Evolutionary conservation across 2,329 filamentous ascomycete genomes (phyloP), one percentile per base, ranked within the genome.

Genomic region (Ascochyta rabiei): DNA sequence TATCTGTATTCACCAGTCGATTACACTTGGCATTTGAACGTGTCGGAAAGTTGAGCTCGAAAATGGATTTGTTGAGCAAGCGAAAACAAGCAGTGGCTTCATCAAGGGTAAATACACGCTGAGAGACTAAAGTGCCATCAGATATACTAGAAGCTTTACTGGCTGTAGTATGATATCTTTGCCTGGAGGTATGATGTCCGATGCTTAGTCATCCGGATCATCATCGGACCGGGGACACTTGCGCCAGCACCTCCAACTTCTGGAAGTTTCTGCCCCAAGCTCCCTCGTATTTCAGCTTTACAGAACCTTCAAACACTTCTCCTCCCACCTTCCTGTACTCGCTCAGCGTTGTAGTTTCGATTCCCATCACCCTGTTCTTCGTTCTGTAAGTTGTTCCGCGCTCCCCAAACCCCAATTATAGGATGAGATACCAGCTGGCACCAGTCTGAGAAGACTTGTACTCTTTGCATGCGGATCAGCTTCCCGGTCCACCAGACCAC

Each of bases 381-480:
- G 15, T 31, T 41, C 35, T 12, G 52, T 55, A 50, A 55, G 52
- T 55, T 4, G 26, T 9, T 16, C 18, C 13, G 24, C 30, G 19
- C 41, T 18, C 18, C 44, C 45, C 12, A 19, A 24, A 18, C 33
- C 26, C 44, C 16, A 30, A 53, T 66, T 51, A 53, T 61, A 68
- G 83, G 84, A 86, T 85, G 84, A 86, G 82, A 71, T 73, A 71
- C 77, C 76, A 81, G 84, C 84, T 87, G 84, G 84, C 84, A 87
- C 84, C 84, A 86, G 84, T 83, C 84, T 80, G 77, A 86, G 79
- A 82, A 81, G 81, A 83, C 77, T 84, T 83, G 81, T 84, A 81
- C 81, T 84, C 80, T 84, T 80, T 82, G 78, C 76, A 74, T 86
- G 84, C 82, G 81, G 84, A 86, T 76, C 79, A 84, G 83, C 82